Base-by-base conservation (phyloP, 2,329 filamentous ascomycete species). In the Phaeosphaeria sp. region DNA sequence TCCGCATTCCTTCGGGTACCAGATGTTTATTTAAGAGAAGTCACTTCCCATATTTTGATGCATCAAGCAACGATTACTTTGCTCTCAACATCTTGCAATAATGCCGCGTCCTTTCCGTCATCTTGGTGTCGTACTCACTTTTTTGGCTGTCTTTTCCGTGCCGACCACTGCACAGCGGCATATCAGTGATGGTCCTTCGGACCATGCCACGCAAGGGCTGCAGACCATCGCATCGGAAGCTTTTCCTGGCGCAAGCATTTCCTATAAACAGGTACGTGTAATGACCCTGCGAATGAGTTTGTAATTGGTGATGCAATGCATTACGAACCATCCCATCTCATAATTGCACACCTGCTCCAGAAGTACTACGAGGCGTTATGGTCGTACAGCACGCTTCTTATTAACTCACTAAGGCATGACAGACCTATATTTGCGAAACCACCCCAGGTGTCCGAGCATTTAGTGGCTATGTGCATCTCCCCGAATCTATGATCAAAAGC, bases 381-480 rank as follows among this genome's bases (percentile, higher is more conserved):
- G 8, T 27, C 2, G 5, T 44, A 11, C 18, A 22, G 2, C 42
- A 22, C 18, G 8, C 40, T n/a, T 22, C 18, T 44, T 7, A 8
- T 18, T 11, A 22, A 9, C 7, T 9, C 11, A 44, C 20, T 44
- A 15, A 44, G 2, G 42, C 18, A 15, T 11, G 13, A 11, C 15
- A 33, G 46, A 52, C 49, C 36, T 20, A 57, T 21, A 81, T 86
- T 27, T 86, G 84, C 67, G 84, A 86, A 71, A 83, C 81, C 8
- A 83, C 79, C 0, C 74, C 76, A 5, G 77, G 79, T 6, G 81
- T 85, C 49, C 82, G 79, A 63, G 80, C 79, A 11, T 88, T 86
- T 71, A 81, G 82, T 2, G 84, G 85, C 39, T 87, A 85, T 59
- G 80, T 86, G n/a, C 79, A 84, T 67, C 74, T 87, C 3, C 83